Conservation (phyloP, 257 asterid species). For the Ocimum tenuiflorum region DNA sequence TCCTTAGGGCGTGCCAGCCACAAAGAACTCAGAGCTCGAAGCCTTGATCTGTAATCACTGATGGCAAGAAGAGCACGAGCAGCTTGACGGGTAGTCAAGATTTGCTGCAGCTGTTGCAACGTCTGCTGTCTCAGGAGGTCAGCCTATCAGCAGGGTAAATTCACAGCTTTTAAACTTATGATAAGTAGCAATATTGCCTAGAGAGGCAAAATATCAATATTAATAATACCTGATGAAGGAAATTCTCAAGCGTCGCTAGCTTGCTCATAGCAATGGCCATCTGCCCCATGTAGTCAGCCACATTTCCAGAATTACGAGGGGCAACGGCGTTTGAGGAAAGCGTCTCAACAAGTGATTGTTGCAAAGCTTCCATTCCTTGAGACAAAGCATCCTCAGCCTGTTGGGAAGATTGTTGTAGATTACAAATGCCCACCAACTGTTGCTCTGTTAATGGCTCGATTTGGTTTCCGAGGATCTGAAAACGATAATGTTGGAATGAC, state of each 20-base stretch:
- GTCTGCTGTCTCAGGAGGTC: conserved; percentile 84
- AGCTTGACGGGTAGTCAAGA: conserved; percentile 86
- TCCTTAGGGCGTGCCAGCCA: conserved; percentile 86
- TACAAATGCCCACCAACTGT: conserved; percentile 67
- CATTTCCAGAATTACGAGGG: conserved; percentile 43
- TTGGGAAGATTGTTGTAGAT: conserved; percentile 77
- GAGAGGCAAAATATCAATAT: not conserved
- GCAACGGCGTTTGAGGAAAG: conserved; percentile 53
- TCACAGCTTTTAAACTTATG: not conserved
- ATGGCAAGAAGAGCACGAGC: conserved; percentile 88
- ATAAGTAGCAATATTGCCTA: not conserved
- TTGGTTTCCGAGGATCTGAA: conserved; percentile 70
- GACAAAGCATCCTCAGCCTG: conserved; percentile 95
- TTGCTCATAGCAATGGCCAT: conserved; percentile 83
- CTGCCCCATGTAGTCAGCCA: conserved; percentile 76
- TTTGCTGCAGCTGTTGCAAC: conserved; percentile 73
- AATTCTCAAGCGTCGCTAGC: conserved; percentile 61
- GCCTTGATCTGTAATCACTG: conserved; percentile 72
- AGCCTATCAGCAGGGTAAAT: conserved; percentile 37
- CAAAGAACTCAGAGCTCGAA: conserved; percentile 66
- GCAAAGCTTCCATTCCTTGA: conserved; percentile 95
- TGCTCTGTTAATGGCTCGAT: conserved; percentile 77
- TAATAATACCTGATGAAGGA: conserved; percentile 56
- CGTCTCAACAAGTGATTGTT: conserved; percentile 66
- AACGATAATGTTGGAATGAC: not conserved